Evolutionary conservation across 495 filamentous ascomycete genomes (phyloP), one percentile per base, ranked within the genome.

Genomic region (Corynascus novoguineensis): DNA sequence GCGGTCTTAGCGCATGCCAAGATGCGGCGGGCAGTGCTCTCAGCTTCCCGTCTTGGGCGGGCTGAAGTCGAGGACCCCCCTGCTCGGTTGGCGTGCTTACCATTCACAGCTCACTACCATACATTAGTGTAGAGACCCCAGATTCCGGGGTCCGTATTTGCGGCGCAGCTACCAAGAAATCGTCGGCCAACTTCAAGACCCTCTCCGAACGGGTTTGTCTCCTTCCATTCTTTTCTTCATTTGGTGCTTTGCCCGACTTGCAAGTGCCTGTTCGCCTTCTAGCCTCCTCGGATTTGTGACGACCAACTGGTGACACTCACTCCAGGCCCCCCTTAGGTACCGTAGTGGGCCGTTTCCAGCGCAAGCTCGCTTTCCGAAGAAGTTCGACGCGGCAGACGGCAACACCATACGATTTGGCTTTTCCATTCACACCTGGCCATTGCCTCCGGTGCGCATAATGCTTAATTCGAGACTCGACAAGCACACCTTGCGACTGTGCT

Each of bases 361-460:
- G n/a, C n/a, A n/a, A n/a, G n/a, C n/a, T n/a, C n/a, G n/a, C 34
- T 35, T 8, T 35, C 11, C 34, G 10, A 35, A n/a, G n/a, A n/a
- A n/a, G n/a, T n/a, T n/a, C n/a, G n/a, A n/a, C n/a, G n/a, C n/a
- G n/a, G n/a, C n/a, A n/a, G n/a, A n/a, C n/a, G n/a, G n/a, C n/a
- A n/a, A n/a, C n/a, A 14, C 34, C 34, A 14, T 15, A 38, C 35
- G 4, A 12, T 12, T 38, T 38, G 11, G 35, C 35, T 38, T 4
- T n/a, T 38, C 11, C 29, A 35, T 4, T 11, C 34, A 6, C 34
- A 5, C 40, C 40, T 17, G 32, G 14, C 19, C 37, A 35, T n/a
- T 50, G 22, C 48, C 38, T 22, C 38, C 15, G n/a, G 50, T 38
- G 31, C 57, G 15, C 48, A 69, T 59, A 31, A 69, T 69, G 66